phyloP scores from a whole-genome alignment of 2,329 filamentous ascomycete genomes.

The Gnomoniopsis sp. region DNA sequence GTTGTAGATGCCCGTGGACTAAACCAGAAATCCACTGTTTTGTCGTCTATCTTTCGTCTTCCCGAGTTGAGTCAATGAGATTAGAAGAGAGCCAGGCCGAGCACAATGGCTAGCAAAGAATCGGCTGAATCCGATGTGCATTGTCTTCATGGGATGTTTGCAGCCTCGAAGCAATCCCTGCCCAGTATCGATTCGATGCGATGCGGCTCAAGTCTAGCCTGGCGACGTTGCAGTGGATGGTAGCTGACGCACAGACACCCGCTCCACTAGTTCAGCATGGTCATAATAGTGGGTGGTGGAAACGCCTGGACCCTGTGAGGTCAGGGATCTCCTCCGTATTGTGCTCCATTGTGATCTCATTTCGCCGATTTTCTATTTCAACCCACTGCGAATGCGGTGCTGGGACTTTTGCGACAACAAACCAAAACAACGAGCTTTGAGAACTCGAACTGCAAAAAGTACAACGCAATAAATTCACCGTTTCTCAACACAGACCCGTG shows the following conservation, averaged over 20 bases:
- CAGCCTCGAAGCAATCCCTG: background rate
- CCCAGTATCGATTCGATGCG: background rate
- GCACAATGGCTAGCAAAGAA: no score
- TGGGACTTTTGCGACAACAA: background rate
- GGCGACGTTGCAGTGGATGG: background rate
- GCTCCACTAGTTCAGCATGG: background rate
- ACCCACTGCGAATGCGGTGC: background rate
- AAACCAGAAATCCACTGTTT: no score
- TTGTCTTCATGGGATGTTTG: no score
- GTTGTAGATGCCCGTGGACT: no score
- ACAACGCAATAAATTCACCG: background rate
- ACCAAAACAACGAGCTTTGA: background rate
- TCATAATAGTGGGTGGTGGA: no score
- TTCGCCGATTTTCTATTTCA: background rate
- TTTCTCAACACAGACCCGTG: background rate
- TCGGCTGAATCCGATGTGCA: no score
- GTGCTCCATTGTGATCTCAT: no score
- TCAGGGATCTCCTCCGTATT: no score
- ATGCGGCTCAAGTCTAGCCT: background rate
- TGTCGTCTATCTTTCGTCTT: no score
- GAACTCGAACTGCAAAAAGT: background rate
- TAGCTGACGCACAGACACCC: background rate
- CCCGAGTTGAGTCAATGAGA: no score
- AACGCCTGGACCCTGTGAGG: no score
- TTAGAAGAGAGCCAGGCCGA: no score